Evolutionary conservation across 805 yeast species (phyloP).

Genomic region (Candida tammaniensis): DNA sequence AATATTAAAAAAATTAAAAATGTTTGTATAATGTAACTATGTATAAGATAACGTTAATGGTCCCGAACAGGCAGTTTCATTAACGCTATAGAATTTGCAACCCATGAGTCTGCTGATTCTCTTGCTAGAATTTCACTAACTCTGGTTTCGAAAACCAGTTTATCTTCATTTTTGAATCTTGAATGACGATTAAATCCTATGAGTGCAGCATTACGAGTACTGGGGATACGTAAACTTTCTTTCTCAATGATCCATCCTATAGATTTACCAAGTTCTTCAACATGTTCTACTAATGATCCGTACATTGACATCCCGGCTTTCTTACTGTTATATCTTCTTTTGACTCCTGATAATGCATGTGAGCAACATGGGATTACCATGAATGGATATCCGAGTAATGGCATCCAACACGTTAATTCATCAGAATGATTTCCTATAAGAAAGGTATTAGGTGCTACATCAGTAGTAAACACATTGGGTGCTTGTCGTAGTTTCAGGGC

Average conservation of each 20-base stretch:
- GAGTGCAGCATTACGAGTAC: conserved; percentile 89
- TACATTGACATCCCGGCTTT: conserved; percentile 53
- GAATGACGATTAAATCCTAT: conserved; percentile 52
- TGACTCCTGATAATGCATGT: conserved; percentile 77
- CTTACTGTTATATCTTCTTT: conserved; percentile 58
- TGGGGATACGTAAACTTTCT: conserved; percentile 89
- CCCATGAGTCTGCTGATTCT: conserved; percentile 91
- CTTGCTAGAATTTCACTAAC: conserved; percentile 60
- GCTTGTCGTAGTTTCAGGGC: conserved; percentile 52
- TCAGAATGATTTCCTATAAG: conserved; percentile 94
- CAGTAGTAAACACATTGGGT: conserved; percentile 51
- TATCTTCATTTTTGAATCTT: conserved; percentile 20
- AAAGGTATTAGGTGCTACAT: conserved; percentile 70
- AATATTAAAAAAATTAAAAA: too few species aligned
- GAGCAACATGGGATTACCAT: conserved; percentile 96
- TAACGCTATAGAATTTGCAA: conserved; percentile 71
- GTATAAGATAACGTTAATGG: conserved; percentile 54
- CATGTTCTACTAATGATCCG: conserved; percentile 84
- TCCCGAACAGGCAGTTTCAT: conserved; percentile 69
- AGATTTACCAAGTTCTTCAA: conserved; percentile 58
- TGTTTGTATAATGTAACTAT: too few species aligned
- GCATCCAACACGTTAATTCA: conserved; percentile 94
- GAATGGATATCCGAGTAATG: conserved; percentile 80
- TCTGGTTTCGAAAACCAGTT: conserved; percentile 33
- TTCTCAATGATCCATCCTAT: conserved; percentile 85